Evolutionary conservation across 805 yeast genomes (phyloP).

Genomic region (Candida patagonica): DNA sequence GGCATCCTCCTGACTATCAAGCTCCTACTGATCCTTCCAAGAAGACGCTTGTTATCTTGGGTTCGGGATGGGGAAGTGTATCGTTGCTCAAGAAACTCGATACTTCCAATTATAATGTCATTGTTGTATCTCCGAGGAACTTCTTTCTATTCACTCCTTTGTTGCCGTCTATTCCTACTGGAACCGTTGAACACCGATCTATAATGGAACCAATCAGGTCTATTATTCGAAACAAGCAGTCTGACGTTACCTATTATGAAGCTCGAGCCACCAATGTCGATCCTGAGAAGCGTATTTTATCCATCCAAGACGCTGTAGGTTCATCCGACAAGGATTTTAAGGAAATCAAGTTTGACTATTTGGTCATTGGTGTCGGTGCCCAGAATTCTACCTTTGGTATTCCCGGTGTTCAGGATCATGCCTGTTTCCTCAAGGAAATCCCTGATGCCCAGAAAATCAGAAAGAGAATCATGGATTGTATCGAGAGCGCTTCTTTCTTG

Average conservation of each 20-base stretch:
- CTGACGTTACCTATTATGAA: constrained; percentile 77
- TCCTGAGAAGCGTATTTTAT: constrained; percentile 54
- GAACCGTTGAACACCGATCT: constrained; percentile 80
- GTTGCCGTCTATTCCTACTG: constrained; percentile 90
- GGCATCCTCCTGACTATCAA: constrained; percentile 31
- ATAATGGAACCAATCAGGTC: constrained; percentile 89
- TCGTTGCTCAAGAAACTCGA: constrained; percentile 77
- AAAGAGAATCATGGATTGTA: constrained; percentile 70
- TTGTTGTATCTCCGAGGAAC: constrained; percentile 88
- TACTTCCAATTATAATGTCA: constrained; percentile 78
- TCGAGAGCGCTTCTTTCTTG: constrained; percentile 81
- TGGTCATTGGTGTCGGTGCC: constrained; percentile 92
- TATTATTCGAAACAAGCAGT: constrained; percentile 64
- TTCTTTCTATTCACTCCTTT: constrained; percentile 94
- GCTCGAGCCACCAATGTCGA: constrained; percentile 86
- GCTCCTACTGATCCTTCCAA: constrained; percentile 45
- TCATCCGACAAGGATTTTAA: constrained; percentile 33
- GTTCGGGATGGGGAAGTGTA: constrained; percentile 92
- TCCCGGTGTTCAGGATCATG: constrained; percentile 82
- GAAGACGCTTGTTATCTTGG: constrained; percentile 61
- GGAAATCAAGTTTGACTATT: constrained; percentile 63
- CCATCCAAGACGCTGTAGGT: constrained; percentile 37
- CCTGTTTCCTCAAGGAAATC: constrained; percentile 83
- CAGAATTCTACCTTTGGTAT: constrained; percentile 91
- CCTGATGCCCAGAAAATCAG: constrained; percentile 81